A percentile compares a stretch with the other conserved stretches of the same genome.
phyloP scores from a whole-genome alignment of 1,284 basidiomycete species.

The Microbotryomycetes sp. region DNA sequence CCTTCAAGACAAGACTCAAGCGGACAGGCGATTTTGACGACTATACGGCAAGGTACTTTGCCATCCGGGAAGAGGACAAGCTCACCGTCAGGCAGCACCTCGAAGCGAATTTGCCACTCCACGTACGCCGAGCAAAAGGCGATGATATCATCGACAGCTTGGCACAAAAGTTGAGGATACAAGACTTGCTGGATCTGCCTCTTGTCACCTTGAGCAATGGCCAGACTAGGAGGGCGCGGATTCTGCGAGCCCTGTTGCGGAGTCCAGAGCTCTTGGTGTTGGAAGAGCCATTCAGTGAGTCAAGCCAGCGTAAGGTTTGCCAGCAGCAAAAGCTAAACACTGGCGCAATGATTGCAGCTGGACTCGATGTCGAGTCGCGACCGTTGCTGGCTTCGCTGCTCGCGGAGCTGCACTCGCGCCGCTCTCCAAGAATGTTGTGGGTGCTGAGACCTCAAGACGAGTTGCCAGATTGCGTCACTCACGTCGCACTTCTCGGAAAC shows the following conservation, averaged over 20 bases:
- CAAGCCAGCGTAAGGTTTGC: slow-evolving; percentile 40
- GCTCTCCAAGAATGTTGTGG: slow-evolving; percentile 55
- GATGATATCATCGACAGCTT: slow-evolving; percentile 41
- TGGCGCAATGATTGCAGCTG: slow-evolving; percentile 49
- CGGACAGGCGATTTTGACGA: slow-evolving; percentile 70
- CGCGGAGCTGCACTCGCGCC: slow-evolving; percentile 50
- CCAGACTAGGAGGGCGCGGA: slow-evolving; percentile 78
- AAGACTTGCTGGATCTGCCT: slow-evolving; percentile 66
- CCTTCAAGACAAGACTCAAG: slow-evolving; percentile 35
- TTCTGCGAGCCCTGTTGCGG: slow-evolving; percentile 66
- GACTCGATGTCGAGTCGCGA: slow-evolving; percentile 54
- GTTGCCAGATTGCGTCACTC: slow-evolving; percentile 73
- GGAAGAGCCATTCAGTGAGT: slow-evolving; percentile 71
- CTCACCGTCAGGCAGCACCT: slow-evolving; percentile 63
- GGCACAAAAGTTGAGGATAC: slow-evolving; percentile 34
- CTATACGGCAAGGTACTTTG: slow-evolving; percentile 81
- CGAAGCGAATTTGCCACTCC: not conserved
- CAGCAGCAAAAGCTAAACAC: too few species aligned
- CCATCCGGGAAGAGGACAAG: slow-evolving; percentile 69
- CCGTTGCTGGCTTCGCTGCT: slow-evolving; percentile 55
- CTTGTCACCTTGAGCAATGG: slow-evolving; percentile 80
- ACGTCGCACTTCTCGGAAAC: slow-evolving; percentile 52
- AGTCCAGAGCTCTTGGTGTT: slow-evolving; percentile 65
- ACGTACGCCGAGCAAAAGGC: too few species aligned
- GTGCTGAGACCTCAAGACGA: slow-evolving; percentile 72